A percentile compares a stretch with the other conserved stretches of the same genome.
Evolutionary conservation across 2,329 filamentous ascomycete genomes (phyloP).

Genomic region (Tolypocladium inflatum): DNA sequence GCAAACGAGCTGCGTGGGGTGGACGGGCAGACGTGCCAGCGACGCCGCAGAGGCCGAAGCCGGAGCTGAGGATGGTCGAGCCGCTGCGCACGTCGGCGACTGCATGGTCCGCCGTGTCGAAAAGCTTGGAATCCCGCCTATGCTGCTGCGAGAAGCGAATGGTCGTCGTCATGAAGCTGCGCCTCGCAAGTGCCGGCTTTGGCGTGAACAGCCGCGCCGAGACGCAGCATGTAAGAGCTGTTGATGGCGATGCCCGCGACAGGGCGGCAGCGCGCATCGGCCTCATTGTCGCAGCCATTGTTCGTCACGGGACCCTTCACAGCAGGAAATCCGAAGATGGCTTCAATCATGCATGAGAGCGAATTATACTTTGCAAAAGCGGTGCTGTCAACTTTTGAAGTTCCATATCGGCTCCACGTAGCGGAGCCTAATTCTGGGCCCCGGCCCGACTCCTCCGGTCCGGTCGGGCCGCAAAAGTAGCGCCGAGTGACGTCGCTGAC

Average conservation of each 20-base stretch:
- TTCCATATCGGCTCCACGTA: neutral
- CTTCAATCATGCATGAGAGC: neutral
- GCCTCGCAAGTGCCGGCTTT: neutral
- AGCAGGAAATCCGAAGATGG: neutral
- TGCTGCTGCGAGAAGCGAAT: constrained; percentile 5
- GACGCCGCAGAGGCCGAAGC: constrained; percentile 76
- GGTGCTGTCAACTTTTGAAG: neutral
- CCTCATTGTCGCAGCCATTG: constrained; percentile 1
- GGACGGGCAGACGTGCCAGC: constrained; percentile 36
- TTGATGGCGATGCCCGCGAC: neutral
- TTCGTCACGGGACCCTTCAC: neutral
- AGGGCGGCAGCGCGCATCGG: neutral
- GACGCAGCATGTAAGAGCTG: neutral
- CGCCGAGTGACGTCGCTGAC: neutral
- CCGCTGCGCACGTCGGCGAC: constrained; percentile 62
- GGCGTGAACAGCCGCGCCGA: neutral
- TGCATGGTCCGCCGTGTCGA: constrained; percentile 52
- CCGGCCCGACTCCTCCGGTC: neutral
- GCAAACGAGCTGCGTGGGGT: neutral
- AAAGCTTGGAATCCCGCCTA: constrained; percentile 36
- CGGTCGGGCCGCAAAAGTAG: neutral
- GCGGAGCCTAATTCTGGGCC: neutral
- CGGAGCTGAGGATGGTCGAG: constrained; percentile 63
- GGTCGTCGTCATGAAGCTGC: constrained; percentile 5
- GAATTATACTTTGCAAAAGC: neutral